Conservation (phyloP, 352 stramenopile genomes). For the Pythium myriotylum region DNA sequence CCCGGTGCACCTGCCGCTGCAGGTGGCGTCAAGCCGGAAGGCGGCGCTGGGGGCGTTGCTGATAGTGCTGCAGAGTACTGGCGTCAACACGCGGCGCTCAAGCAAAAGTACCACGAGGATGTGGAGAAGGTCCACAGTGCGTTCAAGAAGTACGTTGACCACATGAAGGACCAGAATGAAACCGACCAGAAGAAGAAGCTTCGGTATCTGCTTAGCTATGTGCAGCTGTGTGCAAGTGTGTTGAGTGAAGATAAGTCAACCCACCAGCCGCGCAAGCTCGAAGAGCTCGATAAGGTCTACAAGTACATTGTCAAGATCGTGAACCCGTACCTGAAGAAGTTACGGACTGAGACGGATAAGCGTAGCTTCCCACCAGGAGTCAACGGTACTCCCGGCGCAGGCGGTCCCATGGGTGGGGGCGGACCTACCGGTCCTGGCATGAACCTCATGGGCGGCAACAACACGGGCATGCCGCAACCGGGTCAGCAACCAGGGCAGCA, state of each 20-base stretch:
- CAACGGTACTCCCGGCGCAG: conserved; percentile 8
- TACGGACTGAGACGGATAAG: conserved; percentile 79
- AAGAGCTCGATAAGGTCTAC: conserved; percentile 87
- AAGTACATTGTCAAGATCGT: conserved; percentile 91
- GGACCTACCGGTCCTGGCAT: conserved; percentile 9
- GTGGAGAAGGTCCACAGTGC: conserved; percentile 86
- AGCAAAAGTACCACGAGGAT: conserved; percentile 80
- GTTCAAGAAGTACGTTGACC: conserved; percentile 88
- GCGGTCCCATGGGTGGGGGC: conserved; percentile 7
- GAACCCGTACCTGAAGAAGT: conserved; percentile 86
- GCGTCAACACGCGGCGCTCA: conserved; percentile 74
- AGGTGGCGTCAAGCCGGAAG: conserved; percentile 2
- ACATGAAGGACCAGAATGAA: conserved; percentile 87
- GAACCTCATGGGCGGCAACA: conserved; percentile 9
- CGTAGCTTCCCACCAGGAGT: conserved; percentile 44
- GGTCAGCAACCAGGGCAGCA: conserved; percentile 20
- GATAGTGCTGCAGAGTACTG: conserved; percentile 76
- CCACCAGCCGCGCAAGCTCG: conserved; percentile 69
- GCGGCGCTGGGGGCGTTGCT: conserved; percentile 13
- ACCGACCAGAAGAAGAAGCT: conserved; percentile 89
- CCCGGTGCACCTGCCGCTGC: conserved; percentile 3
- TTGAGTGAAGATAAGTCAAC: conserved; percentile 78
- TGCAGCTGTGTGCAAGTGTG: conserved; percentile 79
- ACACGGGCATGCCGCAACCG: conserved; percentile 6
- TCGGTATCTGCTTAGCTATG: conserved; percentile 80